Evolutionary conservation across 2,329 filamentous ascomycete genomes (phyloP), one percentile per base, ranked within the genome.

Genomic region (Lachnellula arida): DNA sequence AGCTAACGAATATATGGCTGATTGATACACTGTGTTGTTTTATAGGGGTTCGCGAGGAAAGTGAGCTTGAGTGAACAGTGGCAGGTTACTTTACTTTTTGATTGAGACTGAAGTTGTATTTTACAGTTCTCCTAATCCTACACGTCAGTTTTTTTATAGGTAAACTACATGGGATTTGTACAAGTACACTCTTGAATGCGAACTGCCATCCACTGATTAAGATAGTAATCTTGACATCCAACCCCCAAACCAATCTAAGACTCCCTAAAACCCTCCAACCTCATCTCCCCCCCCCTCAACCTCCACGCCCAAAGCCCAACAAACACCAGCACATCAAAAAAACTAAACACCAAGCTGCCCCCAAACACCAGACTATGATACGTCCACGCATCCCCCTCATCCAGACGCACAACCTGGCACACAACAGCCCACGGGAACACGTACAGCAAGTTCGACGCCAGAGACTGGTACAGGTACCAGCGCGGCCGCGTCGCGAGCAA

Each of bases 341-440:
- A 87, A 42, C 80, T 85, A 59, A 88, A 88, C 0, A 89, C 83
- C 46, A 89, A 70, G 60, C 81, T 85, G 0, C 86, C 86, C 0
- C 85, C 85, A 71, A 89, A 89, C 0, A 89, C 80, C 25, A 87
- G 68, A 0, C 79, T 76, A 62, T 88, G 81, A 65, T 85, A 89
- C 0, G 76, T 83, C 86, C 85, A 89, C 0, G 86, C 85, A 63
- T 83, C 79, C 0, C 71, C 70, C 3, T 74, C 67, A 6, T 77
- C 75, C 46, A 86, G 70, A 2, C 70, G 53, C n/a, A 70, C 71
- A 4, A 72, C 74, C 50, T 77, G 80, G 57, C 80, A 83, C 0
- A 79, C 83, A 42, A 90, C 81, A 0, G 86, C 85, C 85, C 86
- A 90, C 0, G 86, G 86, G 2, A 91, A 70, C 0, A 89, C 85